Conservation (phyloP, 2,329 filamentous ascomycete genomes). For the Coniochaeta sp. region DNA sequence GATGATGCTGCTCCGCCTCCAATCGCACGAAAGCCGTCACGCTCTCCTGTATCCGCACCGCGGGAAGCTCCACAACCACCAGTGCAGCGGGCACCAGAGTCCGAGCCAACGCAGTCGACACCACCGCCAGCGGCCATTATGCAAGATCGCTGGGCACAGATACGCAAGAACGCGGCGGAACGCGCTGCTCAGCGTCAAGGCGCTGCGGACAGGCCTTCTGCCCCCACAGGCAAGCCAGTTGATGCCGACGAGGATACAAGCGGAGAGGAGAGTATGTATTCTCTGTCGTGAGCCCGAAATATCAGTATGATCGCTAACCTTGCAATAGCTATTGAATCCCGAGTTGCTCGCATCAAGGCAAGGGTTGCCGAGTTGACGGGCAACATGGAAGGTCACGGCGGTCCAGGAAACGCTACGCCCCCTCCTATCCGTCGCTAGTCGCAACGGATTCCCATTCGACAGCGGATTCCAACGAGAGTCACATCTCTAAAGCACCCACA, state of each 20-base stretch:
- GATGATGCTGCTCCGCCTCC: constrained; percentile 42
- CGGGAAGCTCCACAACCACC: constrained; percentile 4
- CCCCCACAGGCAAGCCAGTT: constrained; percentile 30
- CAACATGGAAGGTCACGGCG: constrained; percentile 57
- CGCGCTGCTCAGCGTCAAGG: constrained; percentile 63
- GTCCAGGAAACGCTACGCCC: constrained; percentile 26
- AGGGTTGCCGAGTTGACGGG: constrained; percentile 90
- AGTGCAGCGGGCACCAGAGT: constrained; percentile 21
- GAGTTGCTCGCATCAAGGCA: constrained; percentile 95
- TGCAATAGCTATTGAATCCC: constrained; percentile 81
- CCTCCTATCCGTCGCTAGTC: constrained; percentile 22
- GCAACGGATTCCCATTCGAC: constrained; percentile 8
- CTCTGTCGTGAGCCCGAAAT: not conserved
- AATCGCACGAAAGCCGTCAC: constrained; percentile 34
- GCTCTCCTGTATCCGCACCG: constrained; percentile 14
- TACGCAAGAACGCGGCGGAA: constrained; percentile 87
- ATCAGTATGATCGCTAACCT: not conserved
- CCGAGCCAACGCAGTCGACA: constrained; percentile 18
- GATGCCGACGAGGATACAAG: constrained; percentile 82
- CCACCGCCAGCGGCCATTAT: constrained; percentile 24
- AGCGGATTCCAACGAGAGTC: constrained; percentile 16
- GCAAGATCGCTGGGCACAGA: constrained; percentile 89
- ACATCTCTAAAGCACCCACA: constrained; percentile 5
- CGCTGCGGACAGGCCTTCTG: constrained; percentile 38
- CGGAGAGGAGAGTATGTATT: constrained; percentile 79